Percentiles rank a stretch among this genome's conserved stretches.
These are phyloP conservation scores for Populus euphratica DNA, from an alignment of 345 rosid genomes.

Conservation along the genomic window DNA sequence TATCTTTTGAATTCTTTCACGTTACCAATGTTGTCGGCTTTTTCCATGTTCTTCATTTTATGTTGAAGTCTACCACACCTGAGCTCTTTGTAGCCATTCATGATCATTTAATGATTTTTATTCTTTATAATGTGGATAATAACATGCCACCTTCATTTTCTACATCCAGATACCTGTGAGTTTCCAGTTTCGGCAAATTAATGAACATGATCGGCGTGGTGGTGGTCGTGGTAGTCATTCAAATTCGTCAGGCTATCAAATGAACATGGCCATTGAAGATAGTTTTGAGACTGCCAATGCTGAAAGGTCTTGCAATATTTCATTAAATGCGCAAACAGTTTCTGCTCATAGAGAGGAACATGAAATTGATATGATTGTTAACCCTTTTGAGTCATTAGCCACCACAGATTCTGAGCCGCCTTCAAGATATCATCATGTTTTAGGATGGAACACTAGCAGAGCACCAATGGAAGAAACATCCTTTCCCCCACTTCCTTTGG, in stretches of 20 bases:
- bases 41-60: neutral
- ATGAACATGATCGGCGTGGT: conserved; percentile 15
- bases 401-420: neutral
- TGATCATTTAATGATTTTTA: neutral
- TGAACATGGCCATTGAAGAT: conserved; percentile 13
- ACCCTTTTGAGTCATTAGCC: conserved; percentile 14
- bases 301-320: neutral
- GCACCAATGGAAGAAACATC: conserved; percentile 13
- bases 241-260: conserved; percentile 10
- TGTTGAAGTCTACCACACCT: neutral
- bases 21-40: neutral
- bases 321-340: neutral
- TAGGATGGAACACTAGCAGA: neutral
- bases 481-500: conserved; percentile 22
- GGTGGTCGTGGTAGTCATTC: conserved; percentile 3
- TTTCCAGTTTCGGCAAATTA: conserved; percentile 9
- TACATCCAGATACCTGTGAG: conserved; percentile 20
- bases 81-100: neutral
- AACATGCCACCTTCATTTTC: neutral
- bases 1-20: neutral
- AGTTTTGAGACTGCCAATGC: conserved; percentile 10
- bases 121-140: neutral
- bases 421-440: neutral
- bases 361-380: neutral
- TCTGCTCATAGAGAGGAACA: neutral